Percentiles rank a stretch among this genome's conserved stretches.
phyloP scores from a whole-genome alignment of 331 rosid species.

The Pyrus hybrid region DNA sequence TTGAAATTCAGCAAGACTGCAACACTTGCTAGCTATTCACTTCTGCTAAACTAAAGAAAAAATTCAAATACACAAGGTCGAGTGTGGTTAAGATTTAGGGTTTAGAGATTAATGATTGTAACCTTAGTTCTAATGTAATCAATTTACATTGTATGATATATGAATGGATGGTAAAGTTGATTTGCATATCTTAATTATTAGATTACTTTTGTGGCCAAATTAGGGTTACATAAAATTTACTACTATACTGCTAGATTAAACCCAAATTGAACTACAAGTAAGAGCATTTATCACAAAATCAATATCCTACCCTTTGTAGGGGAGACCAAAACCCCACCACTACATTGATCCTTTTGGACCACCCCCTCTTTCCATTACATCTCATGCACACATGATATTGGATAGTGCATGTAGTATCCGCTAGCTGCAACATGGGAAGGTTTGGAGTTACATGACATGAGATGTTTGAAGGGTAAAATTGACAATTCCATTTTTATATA shows the following conservation, averaged over 20 bases:
- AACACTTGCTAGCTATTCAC: not conserved
- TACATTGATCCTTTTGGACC: slow-evolving; percentile 35
- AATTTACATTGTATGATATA: no score
- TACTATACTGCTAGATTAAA: not conserved
- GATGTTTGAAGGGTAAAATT: not conserved
- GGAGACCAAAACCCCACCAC: slow-evolving; percentile 53
- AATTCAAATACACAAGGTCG: not conserved
- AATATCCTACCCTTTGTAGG: slow-evolving; percentile 56
- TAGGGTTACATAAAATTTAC: not conserved
- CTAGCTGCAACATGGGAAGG: slow-evolving; percentile 12
- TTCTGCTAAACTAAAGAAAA: not conserved
- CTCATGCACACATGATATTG: not conserved
- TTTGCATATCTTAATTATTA: no score
- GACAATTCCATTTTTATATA: slow-evolving; percentile 20
- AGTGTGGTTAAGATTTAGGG: not conserved
- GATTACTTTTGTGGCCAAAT: not conserved
- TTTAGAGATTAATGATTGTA: no score
- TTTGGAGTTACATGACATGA: slow-evolving; percentile 2
- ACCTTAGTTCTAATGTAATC: no score
- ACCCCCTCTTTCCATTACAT: slow-evolving; percentile 7
- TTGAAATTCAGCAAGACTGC: slow-evolving; percentile 11
- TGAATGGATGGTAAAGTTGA: not conserved
- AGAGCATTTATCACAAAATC: slow-evolving; percentile 51
- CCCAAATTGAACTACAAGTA: slow-evolving; percentile 33
- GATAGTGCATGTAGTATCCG: slow-evolving; percentile 7